A percentile compares a stretch with the other conserved stretches of the same genome.
phyloP scores from a whole-genome alignment of 345 rosid genomes.

The Bruguiera gymnorhiza region DNA sequence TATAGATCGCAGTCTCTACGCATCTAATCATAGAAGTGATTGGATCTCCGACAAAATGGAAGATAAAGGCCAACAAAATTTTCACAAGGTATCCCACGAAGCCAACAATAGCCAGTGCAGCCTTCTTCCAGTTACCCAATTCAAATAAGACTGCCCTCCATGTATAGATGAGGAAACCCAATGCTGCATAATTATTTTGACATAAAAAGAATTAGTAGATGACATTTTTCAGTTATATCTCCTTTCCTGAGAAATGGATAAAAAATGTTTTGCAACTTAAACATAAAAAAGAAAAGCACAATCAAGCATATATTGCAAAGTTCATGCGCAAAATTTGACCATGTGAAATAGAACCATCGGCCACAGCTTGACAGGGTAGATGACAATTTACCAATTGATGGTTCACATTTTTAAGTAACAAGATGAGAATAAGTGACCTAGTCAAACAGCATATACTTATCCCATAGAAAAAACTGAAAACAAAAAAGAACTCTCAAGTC shows the following conservation, averaged over 20 bases:
- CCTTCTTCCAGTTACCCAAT: slow-evolving; percentile 65
- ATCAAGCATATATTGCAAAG: too few relatives aligned
- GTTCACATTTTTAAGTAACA: neutral
- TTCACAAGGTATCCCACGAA: slow-evolving; percentile 62
- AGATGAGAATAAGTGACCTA: neutral
- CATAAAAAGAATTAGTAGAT: slow-evolving; percentile 1
- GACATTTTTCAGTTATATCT: neutral
- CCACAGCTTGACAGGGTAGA: too few relatives aligned
- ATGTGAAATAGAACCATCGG: too few relatives aligned
- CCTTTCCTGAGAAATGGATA: too few relatives aligned
- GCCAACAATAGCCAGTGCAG: slow-evolving; percentile 33
- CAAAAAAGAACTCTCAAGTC: neutral
- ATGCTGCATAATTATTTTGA: slow-evolving; percentile 45
- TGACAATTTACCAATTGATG: neutral
- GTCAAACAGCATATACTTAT: neutral
- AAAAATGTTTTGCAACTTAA: too few relatives aligned
- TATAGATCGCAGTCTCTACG: slow-evolving; percentile 52
- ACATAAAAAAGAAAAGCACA: too few relatives aligned
- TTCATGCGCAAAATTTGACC: too few relatives aligned
- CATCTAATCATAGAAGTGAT: slow-evolving; percentile 51
- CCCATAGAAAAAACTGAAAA: neutral
- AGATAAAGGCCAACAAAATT: slow-evolving; percentile 58
- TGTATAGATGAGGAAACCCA: slow-evolving; percentile 65
- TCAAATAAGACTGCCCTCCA: slow-evolving; percentile 89
- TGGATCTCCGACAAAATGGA: slow-evolving; percentile 78